These are phyloP conservation scores for Irpex sp. DNA, from an alignment of 1,284 basidiomycete species.

Conservation along the genomic window DNA sequence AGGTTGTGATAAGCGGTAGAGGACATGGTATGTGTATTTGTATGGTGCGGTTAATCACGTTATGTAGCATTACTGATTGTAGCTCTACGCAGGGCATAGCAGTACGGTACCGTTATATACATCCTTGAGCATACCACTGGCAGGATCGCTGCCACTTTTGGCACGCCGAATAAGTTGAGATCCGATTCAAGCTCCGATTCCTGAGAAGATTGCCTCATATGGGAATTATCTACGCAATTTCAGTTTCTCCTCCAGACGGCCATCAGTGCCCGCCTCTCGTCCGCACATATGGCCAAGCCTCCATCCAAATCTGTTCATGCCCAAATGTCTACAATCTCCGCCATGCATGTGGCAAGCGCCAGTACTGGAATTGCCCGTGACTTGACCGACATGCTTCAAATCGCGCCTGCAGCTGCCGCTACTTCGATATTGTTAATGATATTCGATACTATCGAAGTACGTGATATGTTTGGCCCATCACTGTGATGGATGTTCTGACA, in stretches of 20 bases:
- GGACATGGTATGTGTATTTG: too few relatives aligned
- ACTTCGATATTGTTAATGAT: conserved; percentile 17
- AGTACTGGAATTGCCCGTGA: conserved; percentile 11
- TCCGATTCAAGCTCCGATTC: background rate
- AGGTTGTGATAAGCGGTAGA: background rate
- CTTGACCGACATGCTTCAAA: conserved; percentile 18
- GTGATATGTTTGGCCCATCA: background rate
- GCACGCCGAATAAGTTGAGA: too few relatives aligned
- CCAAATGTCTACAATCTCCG: background rate
- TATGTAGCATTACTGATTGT: too few relatives aligned
- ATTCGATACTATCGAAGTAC: conserved; percentile 15
- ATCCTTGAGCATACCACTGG: too few relatives aligned
- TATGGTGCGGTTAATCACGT: too few relatives aligned
- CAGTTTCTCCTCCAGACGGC: background rate
- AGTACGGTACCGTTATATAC: too few relatives aligned
- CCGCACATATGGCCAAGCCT: too few relatives aligned
- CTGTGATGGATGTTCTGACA: background rate
- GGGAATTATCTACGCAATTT: background rate
- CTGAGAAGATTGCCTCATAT: background rate
- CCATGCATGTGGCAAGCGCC: conserved; percentile 5
- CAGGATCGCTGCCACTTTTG: too few relatives aligned
- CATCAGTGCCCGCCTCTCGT: background rate
- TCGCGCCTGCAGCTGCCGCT: conserved; percentile 19
- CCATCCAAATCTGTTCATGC: background rate
- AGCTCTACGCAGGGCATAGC: too few relatives aligned